A percentile compares a stretch with the other conserved stretches of the same genome.
phyloP scores from a whole-genome alignment of 495 filamentous ascomycete genomes.

The Pyrenula massariospora region DNA sequence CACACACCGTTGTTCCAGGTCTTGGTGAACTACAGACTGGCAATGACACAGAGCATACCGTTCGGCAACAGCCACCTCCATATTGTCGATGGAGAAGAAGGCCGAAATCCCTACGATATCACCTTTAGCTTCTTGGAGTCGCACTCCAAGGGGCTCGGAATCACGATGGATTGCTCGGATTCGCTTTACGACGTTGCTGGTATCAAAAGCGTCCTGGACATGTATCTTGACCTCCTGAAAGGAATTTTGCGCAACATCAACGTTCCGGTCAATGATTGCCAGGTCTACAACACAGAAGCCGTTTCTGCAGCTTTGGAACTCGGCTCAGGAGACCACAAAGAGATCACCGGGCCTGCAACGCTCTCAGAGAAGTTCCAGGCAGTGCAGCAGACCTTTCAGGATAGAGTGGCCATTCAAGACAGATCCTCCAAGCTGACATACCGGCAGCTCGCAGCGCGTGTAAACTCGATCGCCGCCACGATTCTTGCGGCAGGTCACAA shows the following conservation, averaged over 20 bases:
- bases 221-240: slow-evolving; percentile 4
- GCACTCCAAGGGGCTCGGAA: neutral
- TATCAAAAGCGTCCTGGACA: slow-evolving; percentile 2
- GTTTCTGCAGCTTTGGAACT: neutral
- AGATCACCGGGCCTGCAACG: neutral
- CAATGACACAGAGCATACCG: slow-evolving; percentile 1
- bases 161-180: slow-evolving; percentile 1
- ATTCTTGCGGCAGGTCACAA: slow-evolving; percentile 3
- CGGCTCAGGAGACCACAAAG: neutral
- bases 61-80: slow-evolving; percentile 8
- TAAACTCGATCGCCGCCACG: slow-evolving; percentile 7
- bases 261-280: neutral
- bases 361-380: slow-evolving; percentile 5
- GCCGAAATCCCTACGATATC: slow-evolving; percentile 12
- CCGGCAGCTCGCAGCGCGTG: neutral
- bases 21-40: slow-evolving; percentile 13
- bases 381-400: slow-evolving; percentile 6
- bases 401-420: slow-evolving; percentile 4
- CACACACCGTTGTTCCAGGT: slow-evolving; percentile 18
- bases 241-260: neutral
- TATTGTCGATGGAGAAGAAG: slow-evolving; percentile 7
- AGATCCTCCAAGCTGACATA: slow-evolving; percentile 8
- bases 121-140: slow-evolving; percentile 9
- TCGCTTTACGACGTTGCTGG: slow-evolving; percentile 1
- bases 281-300: neutral